phyloP scores from a whole-genome alignment of 2,329 filamentous ascomycete species.

The Fusarium pininemorale region DNA sequence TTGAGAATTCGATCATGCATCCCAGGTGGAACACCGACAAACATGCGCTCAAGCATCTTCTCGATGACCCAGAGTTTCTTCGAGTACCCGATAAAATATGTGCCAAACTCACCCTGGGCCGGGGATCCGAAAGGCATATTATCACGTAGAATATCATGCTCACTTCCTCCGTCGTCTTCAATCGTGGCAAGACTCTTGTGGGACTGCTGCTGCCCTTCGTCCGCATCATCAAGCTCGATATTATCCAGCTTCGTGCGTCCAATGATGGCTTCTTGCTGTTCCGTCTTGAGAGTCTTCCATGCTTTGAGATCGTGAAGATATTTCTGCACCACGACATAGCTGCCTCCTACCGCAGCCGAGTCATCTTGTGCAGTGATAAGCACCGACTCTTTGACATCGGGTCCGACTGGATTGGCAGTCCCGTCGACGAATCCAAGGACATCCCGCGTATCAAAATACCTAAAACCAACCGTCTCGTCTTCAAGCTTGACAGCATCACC shows the following conservation, averaged over 20 bases:
- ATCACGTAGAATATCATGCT: conserved; percentile 64
- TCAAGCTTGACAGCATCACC: conserved; percentile 57
- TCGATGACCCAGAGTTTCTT: conserved; percentile 64
- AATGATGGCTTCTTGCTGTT: conserved; percentile 65
- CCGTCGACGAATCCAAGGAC: conserved; percentile 69
- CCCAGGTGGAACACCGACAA: conserved; percentile 62
- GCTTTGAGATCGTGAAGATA: conserved; percentile 62
- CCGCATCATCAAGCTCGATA: conserved; percentile 63
- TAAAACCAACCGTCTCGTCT: conserved; percentile 65
- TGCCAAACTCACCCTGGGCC: conserved; percentile 60
- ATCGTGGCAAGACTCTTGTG: conserved; percentile 66
- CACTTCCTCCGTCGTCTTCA: conserved; percentile 58
- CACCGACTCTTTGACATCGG: conserved; percentile 53
- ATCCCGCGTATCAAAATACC: conserved; percentile 68
- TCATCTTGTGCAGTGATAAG: conserved; percentile 56
- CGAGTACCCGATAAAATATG: conserved; percentile 67
- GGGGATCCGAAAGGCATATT: conserved; percentile 70
- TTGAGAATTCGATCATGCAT: conserved; percentile 65
- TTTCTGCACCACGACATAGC: conserved; percentile 68
- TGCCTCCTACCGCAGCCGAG: conserved; percentile 54
- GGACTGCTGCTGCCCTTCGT: conserved; percentile 57
- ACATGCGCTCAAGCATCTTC: conserved; percentile 67
- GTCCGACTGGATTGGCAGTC: conserved; percentile 65
- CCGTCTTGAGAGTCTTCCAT: conserved; percentile 57
- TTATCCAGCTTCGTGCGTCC: conserved; percentile 68